These are phyloP conservation scores for Termitomyces sp. DNA, from an alignment of 768 basidiomycete species.

Conservation along the genomic window DNA sequence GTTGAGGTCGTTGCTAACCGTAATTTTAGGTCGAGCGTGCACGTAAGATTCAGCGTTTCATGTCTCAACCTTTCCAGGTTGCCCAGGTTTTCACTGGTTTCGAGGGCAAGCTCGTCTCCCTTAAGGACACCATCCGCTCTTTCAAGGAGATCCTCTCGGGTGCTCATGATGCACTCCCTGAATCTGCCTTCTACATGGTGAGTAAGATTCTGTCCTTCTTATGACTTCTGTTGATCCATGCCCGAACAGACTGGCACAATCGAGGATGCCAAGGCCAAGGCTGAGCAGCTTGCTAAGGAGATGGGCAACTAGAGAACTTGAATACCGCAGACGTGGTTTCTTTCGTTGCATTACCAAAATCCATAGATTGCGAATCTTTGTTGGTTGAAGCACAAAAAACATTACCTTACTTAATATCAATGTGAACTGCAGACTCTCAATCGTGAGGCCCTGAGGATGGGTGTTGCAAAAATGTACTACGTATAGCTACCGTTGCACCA, in stretches of 20 bases:
- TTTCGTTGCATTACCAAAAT: constrained; percentile 8
- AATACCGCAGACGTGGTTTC: constrained; percentile 7
- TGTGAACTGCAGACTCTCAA: neutral
- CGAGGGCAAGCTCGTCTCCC: constrained; percentile 93
- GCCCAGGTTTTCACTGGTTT: constrained; percentile 99
- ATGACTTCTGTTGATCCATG: constrained; percentile 1
- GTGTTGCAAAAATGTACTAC: too few relatives aligned
- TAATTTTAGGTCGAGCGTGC: constrained; percentile 85
- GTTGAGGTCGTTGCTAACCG: neutral
- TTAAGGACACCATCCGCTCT: constrained; percentile 95
- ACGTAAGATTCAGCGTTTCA: constrained; percentile 99
- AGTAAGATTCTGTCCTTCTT: constrained; percentile 9
- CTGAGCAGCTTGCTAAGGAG: constrained; percentile 95
- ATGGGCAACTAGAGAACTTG: constrained; percentile 51
- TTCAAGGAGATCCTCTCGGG: constrained; percentile 98
- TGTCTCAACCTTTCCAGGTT: constrained; percentile 99
- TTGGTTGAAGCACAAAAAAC: constrained; percentile 8
- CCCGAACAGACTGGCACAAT: constrained; percentile 74
- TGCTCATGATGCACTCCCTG: constrained; percentile 83
- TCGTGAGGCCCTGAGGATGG: too few relatives aligned
- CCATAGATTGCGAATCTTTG: constrained; percentile 11
- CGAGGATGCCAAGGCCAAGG: constrained; percentile 96
- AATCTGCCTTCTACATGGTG: constrained; percentile 98
- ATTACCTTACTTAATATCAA: constrained; percentile 2
- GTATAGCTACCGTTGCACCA: too few relatives aligned